Conservation (phyloP, 192 early-diverging fungal genomes). For the Coemansia sp. region DNA sequence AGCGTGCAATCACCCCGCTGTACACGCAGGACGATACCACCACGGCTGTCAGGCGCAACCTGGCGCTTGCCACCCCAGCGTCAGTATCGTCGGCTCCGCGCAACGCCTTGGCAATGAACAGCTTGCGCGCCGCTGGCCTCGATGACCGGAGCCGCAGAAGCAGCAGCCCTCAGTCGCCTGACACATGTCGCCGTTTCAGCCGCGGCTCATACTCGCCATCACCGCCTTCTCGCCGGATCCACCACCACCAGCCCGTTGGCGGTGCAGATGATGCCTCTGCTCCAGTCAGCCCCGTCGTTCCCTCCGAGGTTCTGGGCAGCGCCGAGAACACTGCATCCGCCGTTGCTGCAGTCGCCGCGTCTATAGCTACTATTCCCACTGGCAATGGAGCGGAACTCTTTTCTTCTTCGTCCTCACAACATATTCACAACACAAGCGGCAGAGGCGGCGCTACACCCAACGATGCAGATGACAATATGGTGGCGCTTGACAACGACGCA, state of each 20-base stretch:
- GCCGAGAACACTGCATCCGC: not conserved
- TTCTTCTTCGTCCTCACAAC: not conserved
- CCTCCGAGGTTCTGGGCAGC: not conserved
- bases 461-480: not conserved
- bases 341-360: not conserved
- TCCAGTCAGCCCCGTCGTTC: not conserved
- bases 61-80: not conserved
- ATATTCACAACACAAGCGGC: not conserved
- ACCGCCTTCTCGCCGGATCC: conserved; percentile 6
- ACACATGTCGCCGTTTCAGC: conserved; percentile 8
- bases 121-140: not conserved
- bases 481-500: conserved; percentile 9
- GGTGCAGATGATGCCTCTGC: conserved; percentile 1
- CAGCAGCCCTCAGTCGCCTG: conserved; percentile 43
- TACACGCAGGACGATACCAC: conserved; percentile 47
- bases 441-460: not conserved
- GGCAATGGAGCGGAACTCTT: not conserved
- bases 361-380: not conserved
- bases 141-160: conserved; percentile 26
- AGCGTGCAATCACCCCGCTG: conserved; percentile 49
- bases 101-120: not conserved
- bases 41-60: not conserved
- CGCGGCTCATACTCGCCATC: conserved; percentile 29
- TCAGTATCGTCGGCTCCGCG: not conserved
- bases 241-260: not conserved